Conservation (phyloP, 2,329 filamentous ascomycete species). For the Venturia oleaginea region DNA sequence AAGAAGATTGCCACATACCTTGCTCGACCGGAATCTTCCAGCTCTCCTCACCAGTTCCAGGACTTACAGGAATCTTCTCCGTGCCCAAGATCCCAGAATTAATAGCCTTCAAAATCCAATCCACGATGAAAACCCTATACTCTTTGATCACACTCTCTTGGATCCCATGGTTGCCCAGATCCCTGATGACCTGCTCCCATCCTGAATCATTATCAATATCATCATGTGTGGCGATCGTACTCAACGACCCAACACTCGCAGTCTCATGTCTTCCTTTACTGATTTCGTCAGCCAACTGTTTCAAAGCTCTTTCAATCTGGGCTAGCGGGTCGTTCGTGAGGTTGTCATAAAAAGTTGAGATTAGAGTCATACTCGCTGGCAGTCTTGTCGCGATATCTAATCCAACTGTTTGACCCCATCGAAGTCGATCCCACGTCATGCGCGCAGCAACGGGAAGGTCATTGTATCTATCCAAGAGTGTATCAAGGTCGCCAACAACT, state of each 20-base stretch:
- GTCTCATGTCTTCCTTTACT: conserved; percentile 23
- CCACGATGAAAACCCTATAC: conserved; percentile 23
- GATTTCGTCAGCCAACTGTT: conserved; percentile 24
- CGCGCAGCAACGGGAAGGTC: conserved; percentile 23
- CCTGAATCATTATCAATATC: conserved; percentile 21
- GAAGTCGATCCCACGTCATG: conserved; percentile 24
- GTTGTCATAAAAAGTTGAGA: conserved; percentile 23
- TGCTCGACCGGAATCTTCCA: background rate
- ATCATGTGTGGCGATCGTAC: conserved; percentile 9
- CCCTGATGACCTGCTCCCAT: conserved; percentile 25
- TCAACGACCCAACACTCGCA: conserved; percentile 8
- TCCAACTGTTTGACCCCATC: conserved; percentile 22
- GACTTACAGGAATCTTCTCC: conserved; percentile 15
- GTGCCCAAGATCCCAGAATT: conserved; percentile 23
- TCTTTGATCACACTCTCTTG: conserved; percentile 13
- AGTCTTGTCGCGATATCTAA: conserved; percentile 20
- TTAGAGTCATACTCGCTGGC: conserved; percentile 20
- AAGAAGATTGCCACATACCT: background rate
- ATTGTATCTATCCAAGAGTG: conserved; percentile 23
- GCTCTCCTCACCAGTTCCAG: conserved; percentile 15
- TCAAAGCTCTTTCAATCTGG: conserved; percentile 24
- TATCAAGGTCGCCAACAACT: conserved; percentile 21
- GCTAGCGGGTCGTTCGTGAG: conserved; percentile 24
- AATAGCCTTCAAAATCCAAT: conserved; percentile 24
- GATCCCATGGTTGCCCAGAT: conserved; percentile 25